Percentiles rank a stretch among this genome's conserved stretches.
Conservation (phyloP, 805 yeast species). For the Wickerhamiella dianesei region DNA sequence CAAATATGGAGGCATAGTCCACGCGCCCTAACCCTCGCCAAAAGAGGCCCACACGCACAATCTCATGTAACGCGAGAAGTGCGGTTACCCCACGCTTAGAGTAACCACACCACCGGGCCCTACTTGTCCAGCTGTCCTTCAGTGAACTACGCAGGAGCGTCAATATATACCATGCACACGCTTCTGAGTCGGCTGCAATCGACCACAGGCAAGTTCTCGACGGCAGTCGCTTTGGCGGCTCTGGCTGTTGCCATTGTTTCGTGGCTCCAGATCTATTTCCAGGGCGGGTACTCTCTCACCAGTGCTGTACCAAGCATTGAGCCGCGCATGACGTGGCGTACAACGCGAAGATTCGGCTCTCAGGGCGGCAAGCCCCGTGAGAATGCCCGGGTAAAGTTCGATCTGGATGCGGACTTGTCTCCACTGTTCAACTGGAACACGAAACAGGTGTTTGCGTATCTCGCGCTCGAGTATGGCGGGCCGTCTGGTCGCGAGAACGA, state of each 20-base stretch:
- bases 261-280: slow-evolving; percentile 18
- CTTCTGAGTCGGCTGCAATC: slow-evolving; percentile 25
- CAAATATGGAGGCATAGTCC: not conserved
- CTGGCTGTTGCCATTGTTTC: slow-evolving; percentile 21
- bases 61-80: not conserved
- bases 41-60: not conserved
- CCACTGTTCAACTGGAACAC: slow-evolving; percentile 93
- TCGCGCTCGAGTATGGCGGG: slow-evolving; percentile 73
- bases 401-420: slow-evolving; percentile 55
- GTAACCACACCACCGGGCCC: too few species aligned
- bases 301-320: slow-evolving; percentile 10
- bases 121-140: too few species aligned
- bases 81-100: not conserved
- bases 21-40: not conserved
- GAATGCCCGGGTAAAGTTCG: slow-evolving; percentile 57
- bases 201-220: slow-evolving; percentile 23
- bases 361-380: slow-evolving; percentile 56
- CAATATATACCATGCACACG: slow-evolving; percentile 24
- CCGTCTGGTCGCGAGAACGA: slow-evolving; percentile 19
- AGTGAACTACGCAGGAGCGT: too few species aligned
- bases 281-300: slow-evolving; percentile 18
- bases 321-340: slow-evolving; percentile 18
- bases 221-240: slow-evolving; percentile 21
- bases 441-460: slow-evolving; percentile 83
- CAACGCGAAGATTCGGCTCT: slow-evolving; percentile 49